Evolutionary conservation across 2,329 filamentous ascomycete genomes (phyloP), one percentile per base, ranked within the genome.

Genomic region (Tolypocladium inflatum): DNA sequence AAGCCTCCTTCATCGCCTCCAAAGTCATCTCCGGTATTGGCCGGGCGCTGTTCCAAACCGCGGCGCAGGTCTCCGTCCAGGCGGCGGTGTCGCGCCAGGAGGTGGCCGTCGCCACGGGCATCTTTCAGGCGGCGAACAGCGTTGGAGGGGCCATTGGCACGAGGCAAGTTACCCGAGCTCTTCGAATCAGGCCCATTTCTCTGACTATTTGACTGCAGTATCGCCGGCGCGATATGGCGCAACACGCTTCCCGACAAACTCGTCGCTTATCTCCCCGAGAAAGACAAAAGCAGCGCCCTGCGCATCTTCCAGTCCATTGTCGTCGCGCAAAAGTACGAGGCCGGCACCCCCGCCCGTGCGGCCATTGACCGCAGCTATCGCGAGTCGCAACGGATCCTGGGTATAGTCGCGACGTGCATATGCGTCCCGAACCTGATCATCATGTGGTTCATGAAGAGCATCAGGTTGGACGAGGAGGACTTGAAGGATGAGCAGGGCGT

Each of bases 141-240:
- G 30, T 33, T 7, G 30, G 30, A 33, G 30, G 30, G 7, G 30
- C 30, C 7, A 33, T 33, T 33, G 30, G 30, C 30, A 33, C 30
- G 30, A 33, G 30, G 30, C 8, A 33, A 33, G 30, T 9, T 33
- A 7, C 8, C 30, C 8, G 7, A 9, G 30, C 30, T 33, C 7
- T 33, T 33, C 2, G 1, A 33, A 33, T 33, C 30, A 33, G 30
- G 8, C 30, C 30, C 7, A 33, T 33, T 30, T 33, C 30, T 33
- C 30, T 33, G 30, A 33, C 30, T 9, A 33, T 33, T 33, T 33
- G 7, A 33, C 30, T 33, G 1, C 5, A 73, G 67, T 54, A 66
- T 73, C 3, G 64, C 65, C 1, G 71, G 70, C 1, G 71, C 69
- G 11, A 70, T 72, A 42, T 73, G 70, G 71, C 65, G 64, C 42